A percentile compares a stretch with the other conserved stretches of the same genome.
Evolutionary conservation across 169 alveolate species (phyloP).

Genomic region (Plasmodium vivax): DNA sequence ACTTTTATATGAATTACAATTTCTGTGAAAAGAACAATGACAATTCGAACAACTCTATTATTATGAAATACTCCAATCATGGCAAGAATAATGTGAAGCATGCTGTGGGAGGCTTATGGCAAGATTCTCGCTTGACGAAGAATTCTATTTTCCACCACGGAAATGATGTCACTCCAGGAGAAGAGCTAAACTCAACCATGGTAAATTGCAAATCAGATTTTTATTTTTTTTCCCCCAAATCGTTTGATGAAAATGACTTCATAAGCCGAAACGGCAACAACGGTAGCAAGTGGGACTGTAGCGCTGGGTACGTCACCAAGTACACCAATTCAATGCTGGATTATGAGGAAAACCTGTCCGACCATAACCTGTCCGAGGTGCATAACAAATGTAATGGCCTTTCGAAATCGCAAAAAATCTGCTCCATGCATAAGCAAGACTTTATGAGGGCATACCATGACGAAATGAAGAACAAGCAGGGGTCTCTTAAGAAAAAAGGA

Average conservation of each 20-base stretch:
- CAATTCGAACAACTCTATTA: conserved; percentile 11
- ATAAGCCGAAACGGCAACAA: conserved; percentile 1
- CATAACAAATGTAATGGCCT: conserved; percentile 3
- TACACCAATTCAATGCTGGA: conserved; percentile 34
- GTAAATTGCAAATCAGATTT: conserved; percentile 28
- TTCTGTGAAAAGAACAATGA: conserved; percentile 26
- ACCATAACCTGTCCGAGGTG: conserved; percentile 20
- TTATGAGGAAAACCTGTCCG: conserved; percentile 46
- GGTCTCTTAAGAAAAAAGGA: conserved; percentile 5
- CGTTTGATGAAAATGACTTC: conserved; percentile 50
- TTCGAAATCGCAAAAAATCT: conserved; percentile 19
- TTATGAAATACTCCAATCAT: neutral
- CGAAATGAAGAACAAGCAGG: conserved; percentile 16
- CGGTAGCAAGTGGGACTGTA: conserved; percentile 19
- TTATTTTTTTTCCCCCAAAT: conserved; percentile 26
- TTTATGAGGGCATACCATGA: conserved; percentile 6
- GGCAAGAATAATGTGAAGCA: conserved; percentile 12
- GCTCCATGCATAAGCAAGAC: conserved; percentile 20
- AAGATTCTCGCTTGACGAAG: conserved; percentile 1
- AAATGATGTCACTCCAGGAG: neutral
- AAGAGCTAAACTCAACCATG: conserved; percentile 32
- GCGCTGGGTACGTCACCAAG: conserved; percentile 7
- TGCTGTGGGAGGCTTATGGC: conserved; percentile 7
- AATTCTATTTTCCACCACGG: conserved; percentile 19
- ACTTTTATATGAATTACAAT: conserved; percentile 34